These are phyloP conservation scores for Xylariomycetidae sp. DNA, from an alignment of 2,329 filamentous ascomycete species.

Conservation along the genomic window DNA sequence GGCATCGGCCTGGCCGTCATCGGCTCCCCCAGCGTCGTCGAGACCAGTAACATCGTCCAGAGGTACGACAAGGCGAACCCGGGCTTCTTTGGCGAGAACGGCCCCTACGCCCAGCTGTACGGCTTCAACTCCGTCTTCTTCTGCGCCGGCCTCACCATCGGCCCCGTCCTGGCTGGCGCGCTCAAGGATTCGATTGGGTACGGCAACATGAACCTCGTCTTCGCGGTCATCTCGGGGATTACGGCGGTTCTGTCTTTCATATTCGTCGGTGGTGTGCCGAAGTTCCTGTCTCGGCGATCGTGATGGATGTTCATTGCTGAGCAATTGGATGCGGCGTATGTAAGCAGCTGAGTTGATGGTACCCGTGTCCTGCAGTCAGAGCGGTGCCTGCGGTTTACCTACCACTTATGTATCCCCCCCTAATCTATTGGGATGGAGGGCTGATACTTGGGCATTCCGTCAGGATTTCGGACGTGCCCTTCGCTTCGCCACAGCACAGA, in stretches of 20 bases:
- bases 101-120: conserved; percentile 61
- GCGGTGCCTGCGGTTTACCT: too few relatives aligned
- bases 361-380: too few relatives aligned
- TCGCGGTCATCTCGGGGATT: conserved; percentile 38
- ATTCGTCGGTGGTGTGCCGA: conserved; percentile 39
- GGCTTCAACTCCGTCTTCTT: conserved; percentile 60
- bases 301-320: too few relatives aligned
- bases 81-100: conserved; percentile 46
- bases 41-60: conserved; percentile 48
- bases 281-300: conserved; percentile 4
- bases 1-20: conserved; percentile 49
- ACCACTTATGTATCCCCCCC: too few relatives aligned
- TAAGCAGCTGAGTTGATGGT: too few relatives aligned
- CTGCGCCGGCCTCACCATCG: conserved; percentile 51
- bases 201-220: conserved; percentile 49
- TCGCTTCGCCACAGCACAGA: too few relatives aligned
- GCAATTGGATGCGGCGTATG: too few relatives aligned
- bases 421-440: too few relatives aligned
- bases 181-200: conserved; percentile 48
- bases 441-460: too few relatives aligned
- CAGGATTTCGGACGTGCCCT: too few relatives aligned
- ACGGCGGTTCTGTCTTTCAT: conserved; percentile 38
- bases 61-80: conserved; percentile 49
- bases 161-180: conserved; percentile 49
- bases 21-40: conserved; percentile 49